Base-by-base conservation (phyloP, 768 basidiomycete genomes). In the Mycena crocata region DNA sequence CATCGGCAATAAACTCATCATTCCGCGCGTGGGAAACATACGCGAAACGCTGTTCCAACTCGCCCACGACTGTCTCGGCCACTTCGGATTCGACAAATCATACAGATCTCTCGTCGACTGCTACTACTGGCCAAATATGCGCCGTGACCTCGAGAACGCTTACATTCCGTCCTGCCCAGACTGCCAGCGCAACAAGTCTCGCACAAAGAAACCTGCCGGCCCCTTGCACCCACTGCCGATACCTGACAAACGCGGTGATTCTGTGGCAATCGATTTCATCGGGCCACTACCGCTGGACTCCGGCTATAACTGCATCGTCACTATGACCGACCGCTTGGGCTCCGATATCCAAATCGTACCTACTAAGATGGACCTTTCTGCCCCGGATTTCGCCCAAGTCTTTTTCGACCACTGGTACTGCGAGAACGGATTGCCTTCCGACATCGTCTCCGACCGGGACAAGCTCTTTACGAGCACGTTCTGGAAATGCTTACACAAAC, bases 181-280 rank as follows among this genome's bases (percentile, higher is more conserved):
- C 9, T 83, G 82, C 40, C 76, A 79, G 42, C 57, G 74, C 0
- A 76, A 81, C 70, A 82, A 82, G 58, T 44, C 21, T 1, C 39
- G 62, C 0, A 57, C 48, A 0, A 59, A 66, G 2, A 66, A 68
- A 19, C 72, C 70, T 21, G 32, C 74, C 0, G 75, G 78, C 0
- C 71, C 69, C 1, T 57, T 72, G 0, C 79, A 80, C 40, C 74
- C 75, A 0, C 54, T 75, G 0, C 73, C 74, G 0, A 63, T 78
- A 12, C 73, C 72, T 1, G 71, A 75, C 28, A 28, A 28, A 1
- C 58, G 55, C 9, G 49, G 66, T 17, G 57, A 68, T 24, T 71
- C n/a, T n/a, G n/a, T 68, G 0, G 67, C 67, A 1, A 65, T 71
- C 2, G 67, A 71, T 35, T 71, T 71, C 55, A 62, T 68, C 3